These are phyloP conservation scores for Botryotinia convoluta DNA, from an alignment of 2,329 filamentous ascomycete species.

Conservation along the genomic window DNA sequence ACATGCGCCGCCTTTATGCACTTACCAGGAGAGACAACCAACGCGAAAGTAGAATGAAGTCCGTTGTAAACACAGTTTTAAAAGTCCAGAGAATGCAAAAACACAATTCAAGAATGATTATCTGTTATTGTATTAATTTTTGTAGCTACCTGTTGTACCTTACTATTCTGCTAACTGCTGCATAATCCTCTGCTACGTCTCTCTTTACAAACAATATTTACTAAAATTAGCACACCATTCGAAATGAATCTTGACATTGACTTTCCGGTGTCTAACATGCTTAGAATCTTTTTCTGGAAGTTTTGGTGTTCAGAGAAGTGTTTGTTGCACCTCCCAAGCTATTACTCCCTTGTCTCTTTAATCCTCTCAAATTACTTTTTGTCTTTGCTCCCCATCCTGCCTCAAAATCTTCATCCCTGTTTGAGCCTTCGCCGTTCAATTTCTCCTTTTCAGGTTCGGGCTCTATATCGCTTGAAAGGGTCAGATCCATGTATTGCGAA, in stretches of 20 bases:
- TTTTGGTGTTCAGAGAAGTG: slow-evolving; percentile 23
- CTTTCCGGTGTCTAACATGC: neutral
- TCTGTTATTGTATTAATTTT: slow-evolving; percentile 8
- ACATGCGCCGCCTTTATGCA: neutral
- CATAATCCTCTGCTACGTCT: neutral
- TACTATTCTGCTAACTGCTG: neutral
- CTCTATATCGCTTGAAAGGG: slow-evolving; percentile 31
- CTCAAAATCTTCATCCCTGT: slow-evolving; percentile 22
- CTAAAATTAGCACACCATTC: neutral
- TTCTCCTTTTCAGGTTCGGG: slow-evolving; percentile 15
- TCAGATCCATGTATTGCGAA: slow-evolving; percentile 41
- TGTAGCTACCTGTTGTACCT: neutral
- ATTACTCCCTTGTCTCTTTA: slow-evolving; percentile 23
- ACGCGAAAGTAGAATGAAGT: neutral
- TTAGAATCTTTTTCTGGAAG: slow-evolving; percentile 23
- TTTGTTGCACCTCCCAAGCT: slow-evolving; percentile 26
- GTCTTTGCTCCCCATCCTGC: slow-evolving; percentile 28
- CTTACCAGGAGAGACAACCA: neutral
- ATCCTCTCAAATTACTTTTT: slow-evolving; percentile 17
- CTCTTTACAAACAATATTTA: neutral
- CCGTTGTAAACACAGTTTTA: neutral
- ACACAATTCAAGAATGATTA: neutral
- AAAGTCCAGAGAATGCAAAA: neutral
- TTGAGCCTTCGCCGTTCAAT: neutral
- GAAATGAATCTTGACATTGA: neutral